These are phyloP conservation scores for Tuber umbilicatum DNA, from an alignment of 495 filamentous ascomycete species.

Conservation along the genomic window DNA sequence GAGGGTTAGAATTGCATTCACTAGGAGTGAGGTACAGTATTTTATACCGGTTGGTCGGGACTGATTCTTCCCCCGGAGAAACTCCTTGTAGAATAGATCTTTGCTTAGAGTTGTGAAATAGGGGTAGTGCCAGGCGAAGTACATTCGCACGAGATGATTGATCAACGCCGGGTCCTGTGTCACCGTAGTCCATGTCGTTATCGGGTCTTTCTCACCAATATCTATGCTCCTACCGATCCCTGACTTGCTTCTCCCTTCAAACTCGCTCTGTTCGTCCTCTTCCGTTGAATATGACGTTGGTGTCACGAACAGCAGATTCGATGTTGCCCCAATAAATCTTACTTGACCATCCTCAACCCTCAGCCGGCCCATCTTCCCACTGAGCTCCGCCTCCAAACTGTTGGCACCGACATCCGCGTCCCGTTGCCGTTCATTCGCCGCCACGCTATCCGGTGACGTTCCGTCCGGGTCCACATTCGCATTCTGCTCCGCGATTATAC, in stretches of 20 bases:
- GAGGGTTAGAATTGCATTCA: conserved; percentile 93
- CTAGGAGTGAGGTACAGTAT: conserved; percentile 83
- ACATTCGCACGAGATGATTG: conserved; percentile 88
- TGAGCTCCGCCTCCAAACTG: conserved; percentile 76
- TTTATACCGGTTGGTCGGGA: conserved; percentile 46
- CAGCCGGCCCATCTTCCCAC: conserved; percentile 88
- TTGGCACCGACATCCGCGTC: conserved; percentile 46
- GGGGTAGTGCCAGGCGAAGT: conserved; percentile 96
- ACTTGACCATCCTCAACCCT: conserved; percentile 80
- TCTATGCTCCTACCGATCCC: conserved; percentile 45
- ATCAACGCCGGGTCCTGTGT: conserved; percentile 73
- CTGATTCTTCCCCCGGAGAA: conserved; percentile 46
- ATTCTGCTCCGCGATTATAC: conserved; percentile 24
- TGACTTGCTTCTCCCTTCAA: conserved; percentile 39
- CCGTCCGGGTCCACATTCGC: conserved; percentile 42
- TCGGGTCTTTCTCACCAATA: conserved; percentile 54
- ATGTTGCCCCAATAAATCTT: conserved; percentile 90
- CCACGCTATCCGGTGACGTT: conserved; percentile 19
- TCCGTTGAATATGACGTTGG: conserved; percentile 44
- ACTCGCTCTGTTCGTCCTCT: conserved; percentile 49
- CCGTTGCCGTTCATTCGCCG: conserved; percentile 9
- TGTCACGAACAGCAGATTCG: conserved; percentile 81
- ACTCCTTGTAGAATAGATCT: conserved; percentile 80
- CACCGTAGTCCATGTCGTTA: conserved; percentile 80
- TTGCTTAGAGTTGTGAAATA: conserved; percentile 94